phyloP scores from a whole-genome alignment of 2,329 filamentous ascomycete genomes.

The Rhinocladiella similis region DNA sequence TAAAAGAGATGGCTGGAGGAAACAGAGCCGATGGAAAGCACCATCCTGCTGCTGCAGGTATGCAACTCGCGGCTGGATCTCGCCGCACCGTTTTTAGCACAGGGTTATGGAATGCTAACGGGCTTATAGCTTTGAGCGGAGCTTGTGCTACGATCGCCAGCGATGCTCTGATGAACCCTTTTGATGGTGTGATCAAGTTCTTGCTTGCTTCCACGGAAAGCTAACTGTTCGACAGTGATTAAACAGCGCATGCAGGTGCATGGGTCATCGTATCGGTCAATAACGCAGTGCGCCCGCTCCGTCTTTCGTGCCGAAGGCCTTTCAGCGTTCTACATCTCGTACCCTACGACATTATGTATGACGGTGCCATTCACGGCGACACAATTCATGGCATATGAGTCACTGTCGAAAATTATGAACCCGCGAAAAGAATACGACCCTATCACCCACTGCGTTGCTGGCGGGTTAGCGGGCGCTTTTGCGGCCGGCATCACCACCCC shows the following conservation, averaged over 20 bases:
- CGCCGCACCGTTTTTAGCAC: not conserved
- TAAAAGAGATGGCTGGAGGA: slow-evolving; percentile 93
- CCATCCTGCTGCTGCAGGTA: slow-evolving; percentile 90
- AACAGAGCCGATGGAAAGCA: slow-evolving; percentile 80
- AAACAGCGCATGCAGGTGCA: slow-evolving; percentile 99
- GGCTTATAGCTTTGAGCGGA: slow-evolving; percentile 74
- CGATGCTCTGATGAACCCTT: slow-evolving; percentile 98
- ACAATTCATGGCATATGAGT: slow-evolving; percentile 97
- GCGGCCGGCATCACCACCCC: slow-evolving; percentile 93
- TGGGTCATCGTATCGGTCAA: slow-evolving; percentile 86
- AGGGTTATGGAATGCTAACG: slow-evolving; percentile 36
- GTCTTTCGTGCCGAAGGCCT: slow-evolving; percentile 87
- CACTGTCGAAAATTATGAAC: slow-evolving; percentile 91
- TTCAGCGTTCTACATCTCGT: slow-evolving; percentile 94
- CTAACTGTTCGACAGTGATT: slow-evolving; percentile 66
- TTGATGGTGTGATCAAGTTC: slow-evolving; percentile 70
- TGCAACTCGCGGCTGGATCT: slow-evolving; percentile 32
- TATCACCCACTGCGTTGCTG: slow-evolving; percentile 87
- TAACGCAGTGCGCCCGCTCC: slow-evolving; percentile 81
- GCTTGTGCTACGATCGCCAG: slow-evolving; percentile 94
- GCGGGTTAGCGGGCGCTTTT: slow-evolving; percentile 87
- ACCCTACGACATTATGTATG: slow-evolving; percentile 97
- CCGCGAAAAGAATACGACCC: slow-evolving; percentile 79
- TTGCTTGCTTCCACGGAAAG: slow-evolving; percentile 10
- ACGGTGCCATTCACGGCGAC: slow-evolving; percentile 96